Base-by-base conservation (phyloP, 2,329 filamentous ascomycete species). In the Leptographium lundbergii region DNA sequence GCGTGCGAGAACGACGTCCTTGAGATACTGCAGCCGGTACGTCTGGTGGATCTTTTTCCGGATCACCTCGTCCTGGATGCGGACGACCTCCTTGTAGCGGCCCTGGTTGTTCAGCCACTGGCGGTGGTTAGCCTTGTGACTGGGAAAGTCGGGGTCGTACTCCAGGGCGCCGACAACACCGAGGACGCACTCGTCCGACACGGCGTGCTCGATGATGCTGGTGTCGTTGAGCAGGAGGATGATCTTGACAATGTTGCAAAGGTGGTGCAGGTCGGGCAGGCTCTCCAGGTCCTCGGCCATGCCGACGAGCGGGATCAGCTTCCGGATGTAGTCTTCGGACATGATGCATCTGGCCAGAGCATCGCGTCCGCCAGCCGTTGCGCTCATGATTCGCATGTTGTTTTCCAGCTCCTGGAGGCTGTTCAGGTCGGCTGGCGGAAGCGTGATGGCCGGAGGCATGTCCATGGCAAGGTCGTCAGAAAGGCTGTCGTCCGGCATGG, bases 241-340 rank as follows among this genome's bases (percentile, higher is more conserved):
- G 61, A 87, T 88, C 77, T 99, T 99, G 89, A 96, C 94, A 70
- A 99, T 96, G 70, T 91, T 96, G 81, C 94, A 99, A 53, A 99
- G 77, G 54, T 88, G 84, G 71, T 97, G 94, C 61, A 99, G 75
- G 68, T 97, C 92, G 25, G 82, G 74, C 10, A 95, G 76, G 69
- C 89, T 91, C 72, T 99, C 90, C 61, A 96, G 80, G 67, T 96
- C 89, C 72, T 99, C 94, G 11, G 94, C 92, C 74, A 89, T 86
- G 61, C 88, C 82, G 54, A 99, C 89, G 56, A 97, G 72, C 1
- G 90, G 90, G 57, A 94, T 86, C 56, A 99, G 77, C 70, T 92
- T 95, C 64, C 82, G 76, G 62, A 99, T 90, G 70, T 96, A 96
- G 63, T 94, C 86, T 54, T 95, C 88, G 48, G 78, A 78, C 69